Base-by-base conservation (phyloP, 169 alveolate species). In the Plasmodium relictum region DNA sequence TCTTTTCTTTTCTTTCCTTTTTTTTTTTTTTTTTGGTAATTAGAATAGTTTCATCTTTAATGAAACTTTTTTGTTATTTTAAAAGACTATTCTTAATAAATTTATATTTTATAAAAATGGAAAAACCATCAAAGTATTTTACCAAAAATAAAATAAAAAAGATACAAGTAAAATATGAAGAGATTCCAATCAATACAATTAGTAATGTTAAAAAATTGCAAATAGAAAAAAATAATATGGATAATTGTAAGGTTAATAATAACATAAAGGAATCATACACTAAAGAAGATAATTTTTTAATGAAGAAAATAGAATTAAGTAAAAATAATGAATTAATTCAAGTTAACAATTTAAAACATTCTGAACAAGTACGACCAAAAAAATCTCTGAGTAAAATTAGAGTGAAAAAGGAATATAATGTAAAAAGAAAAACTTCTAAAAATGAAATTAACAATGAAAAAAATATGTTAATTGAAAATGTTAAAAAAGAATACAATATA, bases 91-190 rank as follows among this genome's bases (percentile, higher is more conserved):
- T 62, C 70, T n/a, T 76, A 41, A 9, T 56, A 24, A 76, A 76
- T 50, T 58, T 76, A 20, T 76, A 54, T 54, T 76, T 76, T 41
- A 18, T 76, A 39, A 65, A 6, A 31, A 76, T 76, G 89, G 76
- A 76, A 7, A 66, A 68, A 63, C 42, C 61, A 52, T 76, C 89
- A 31, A 76, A 62, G 9, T 76, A 76, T 16, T 76, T 76, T 52
- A 16, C n/a, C 58, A 62, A 62, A 22, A 69, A 63, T 66, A 45
- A 41, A 41, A 61, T 52, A 56, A 76, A 63, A 56, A 76, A 76
- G 44, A 48, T 76, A 63, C 74, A 48, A 41, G 63, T 76, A 42
- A 45, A 20, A 58, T 76, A 76, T 22, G 89, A 76, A 76, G 42
- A 24, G 18, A n/a, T 14, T 9, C 39, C 26, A 14, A 73, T 56